phyloP scores from a whole-genome alignment of 306 rosid genomes.

The Prunus mume region DNA sequence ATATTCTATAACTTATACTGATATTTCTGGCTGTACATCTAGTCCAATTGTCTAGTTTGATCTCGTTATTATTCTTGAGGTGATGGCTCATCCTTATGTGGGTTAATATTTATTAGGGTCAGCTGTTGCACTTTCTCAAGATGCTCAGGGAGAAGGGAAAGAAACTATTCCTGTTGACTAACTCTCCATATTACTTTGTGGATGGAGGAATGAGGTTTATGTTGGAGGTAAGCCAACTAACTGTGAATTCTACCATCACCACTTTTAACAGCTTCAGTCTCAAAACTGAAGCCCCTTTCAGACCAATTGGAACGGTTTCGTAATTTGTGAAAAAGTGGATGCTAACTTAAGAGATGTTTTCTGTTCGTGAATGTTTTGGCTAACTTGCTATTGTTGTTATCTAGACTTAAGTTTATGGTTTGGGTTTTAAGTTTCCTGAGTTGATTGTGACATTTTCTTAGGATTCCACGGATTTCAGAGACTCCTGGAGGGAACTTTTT shows the following conservation, averaged over 20 bases:
- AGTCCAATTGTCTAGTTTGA: slow-evolving; percentile 2
- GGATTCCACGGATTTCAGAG: slow-evolving; percentile 71
- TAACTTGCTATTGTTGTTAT: not conserved
- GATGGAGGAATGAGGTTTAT: slow-evolving; percentile 93
- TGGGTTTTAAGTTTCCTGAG: not conserved
- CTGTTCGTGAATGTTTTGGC: not conserved
- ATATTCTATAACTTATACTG: slow-evolving; percentile 17
- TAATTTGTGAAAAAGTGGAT: not conserved
- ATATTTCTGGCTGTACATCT: slow-evolving; percentile 13
- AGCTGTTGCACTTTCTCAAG: slow-evolving; percentile 66
- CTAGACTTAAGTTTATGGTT: not conserved
- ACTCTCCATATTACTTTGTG: slow-evolving; percentile 91
- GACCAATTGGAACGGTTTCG: not conserved
- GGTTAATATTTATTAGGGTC: slow-evolving; percentile 53
- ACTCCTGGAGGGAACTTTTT: slow-evolving; percentile 86
- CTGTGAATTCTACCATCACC: slow-evolving; percentile 13
- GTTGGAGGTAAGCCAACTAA: slow-evolving; percentile 63
- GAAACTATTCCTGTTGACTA: slow-evolving; percentile 88
- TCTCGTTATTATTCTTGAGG: slow-evolving; percentile 13
- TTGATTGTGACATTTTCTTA: slow-evolving; percentile 37
- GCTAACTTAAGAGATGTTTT: not conserved
- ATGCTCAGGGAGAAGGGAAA: slow-evolving; percentile 89
- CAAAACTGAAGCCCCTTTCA: not conserved
- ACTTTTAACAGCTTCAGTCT: not conserved
- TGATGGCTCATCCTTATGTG: slow-evolving; percentile 22